These are phyloP conservation scores for Oryza glaberrima DNA, from an alignment of 176 grass and related monocot species.

Conservation along the genomic window DNA sequence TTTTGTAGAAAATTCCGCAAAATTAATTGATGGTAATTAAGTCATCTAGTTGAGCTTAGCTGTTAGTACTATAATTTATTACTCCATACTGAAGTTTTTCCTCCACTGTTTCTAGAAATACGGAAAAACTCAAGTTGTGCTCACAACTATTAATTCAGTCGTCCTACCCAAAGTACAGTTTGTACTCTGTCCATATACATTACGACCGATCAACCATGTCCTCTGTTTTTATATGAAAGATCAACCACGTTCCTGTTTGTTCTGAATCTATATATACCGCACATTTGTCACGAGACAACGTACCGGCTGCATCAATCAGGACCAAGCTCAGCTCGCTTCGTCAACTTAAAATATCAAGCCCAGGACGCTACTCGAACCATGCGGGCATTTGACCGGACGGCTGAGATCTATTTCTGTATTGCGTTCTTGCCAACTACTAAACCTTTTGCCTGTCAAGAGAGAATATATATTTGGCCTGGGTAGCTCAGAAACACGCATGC, in stretches of 20 bases:
- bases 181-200: neutral
- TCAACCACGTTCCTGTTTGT: neutral
- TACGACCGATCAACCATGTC: neutral
- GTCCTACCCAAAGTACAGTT: neutral
- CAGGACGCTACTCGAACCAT: neutral
- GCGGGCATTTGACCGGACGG: too few species aligned
- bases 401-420: neutral
- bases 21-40: neutral
- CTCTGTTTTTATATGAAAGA: neutral
- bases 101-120: neutral
- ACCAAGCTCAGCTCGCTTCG: neutral
- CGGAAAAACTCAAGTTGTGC: neutral
- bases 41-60: too few species aligned
- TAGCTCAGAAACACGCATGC: neutral
- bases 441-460: neutral
- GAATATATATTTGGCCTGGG: constrained; percentile 2
- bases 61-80: too few species aligned
- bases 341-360: constrained; percentile 34
- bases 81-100: neutral
- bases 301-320: neutral
- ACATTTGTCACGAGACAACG: constrained; percentile 10
- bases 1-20: neutral
- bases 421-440: neutral
- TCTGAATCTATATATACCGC: neutral
- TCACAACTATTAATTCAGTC: neutral